phyloP scores from a whole-genome alignment of 2,329 filamentous ascomycete species.

The Seiridium unicorne region DNA sequence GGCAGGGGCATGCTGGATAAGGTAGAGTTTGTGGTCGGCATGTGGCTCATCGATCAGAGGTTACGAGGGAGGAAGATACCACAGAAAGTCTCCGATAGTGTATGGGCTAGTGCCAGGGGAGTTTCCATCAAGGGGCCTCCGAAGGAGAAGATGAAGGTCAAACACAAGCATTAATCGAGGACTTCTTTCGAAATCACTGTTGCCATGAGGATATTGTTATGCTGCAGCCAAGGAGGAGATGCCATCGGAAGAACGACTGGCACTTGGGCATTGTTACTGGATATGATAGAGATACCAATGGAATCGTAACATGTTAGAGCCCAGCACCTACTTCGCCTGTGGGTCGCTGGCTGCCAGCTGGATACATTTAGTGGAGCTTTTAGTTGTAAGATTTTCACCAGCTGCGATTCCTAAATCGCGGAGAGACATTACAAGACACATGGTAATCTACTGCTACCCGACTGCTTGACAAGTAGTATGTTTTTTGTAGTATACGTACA shows the following conservation, averaged over 20 bases:
- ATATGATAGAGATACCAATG: background rate
- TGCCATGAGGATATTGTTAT: background rate
- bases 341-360: too few relatives aligned
- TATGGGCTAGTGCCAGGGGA: conserved; percentile 68
- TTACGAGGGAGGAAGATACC: conserved; percentile 79
- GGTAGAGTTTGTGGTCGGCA: conserved; percentile 77
- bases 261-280: background rate
- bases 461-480: too few relatives aligned
- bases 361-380: too few relatives aligned
- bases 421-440: too few relatives aligned
- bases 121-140: conserved; percentile 32
- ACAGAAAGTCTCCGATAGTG: conserved; percentile 65
- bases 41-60: conserved; percentile 80
- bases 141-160: conserved; percentile 8
- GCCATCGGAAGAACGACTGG: background rate
- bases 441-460: too few relatives aligned
- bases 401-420: too few relatives aligned
- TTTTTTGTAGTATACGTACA: too few relatives aligned
- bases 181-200: background rate
- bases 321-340: too few relatives aligned
- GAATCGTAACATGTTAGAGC: background rate
- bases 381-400: too few relatives aligned
- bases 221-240: background rate
- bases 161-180: conserved; percentile 1
- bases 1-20: conserved; percentile 56